Evolutionary conservation across 2,329 filamentous ascomycete species (phyloP).

Genomic region (Thelonectria discophora): DNA sequence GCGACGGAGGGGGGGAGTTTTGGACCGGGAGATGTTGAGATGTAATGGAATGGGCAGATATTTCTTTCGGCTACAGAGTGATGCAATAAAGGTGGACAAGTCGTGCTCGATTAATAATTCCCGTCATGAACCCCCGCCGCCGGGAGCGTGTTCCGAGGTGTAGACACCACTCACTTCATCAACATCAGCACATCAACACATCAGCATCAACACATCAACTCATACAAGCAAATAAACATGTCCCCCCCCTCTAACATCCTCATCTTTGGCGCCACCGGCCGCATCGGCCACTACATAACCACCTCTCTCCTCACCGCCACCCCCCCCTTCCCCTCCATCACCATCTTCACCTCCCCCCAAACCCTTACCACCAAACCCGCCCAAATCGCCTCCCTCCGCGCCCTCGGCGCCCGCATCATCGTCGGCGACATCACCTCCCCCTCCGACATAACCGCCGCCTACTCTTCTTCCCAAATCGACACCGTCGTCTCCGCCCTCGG

Average conservation of each 20-base stretch:
- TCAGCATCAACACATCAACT: background rate
- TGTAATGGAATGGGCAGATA: background rate
- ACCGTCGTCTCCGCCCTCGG: conserved; percentile 73
- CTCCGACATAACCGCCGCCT: conserved; percentile 64
- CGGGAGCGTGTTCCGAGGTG: no score
- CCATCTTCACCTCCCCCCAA: conserved; percentile 46
- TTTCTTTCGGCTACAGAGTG: background rate
- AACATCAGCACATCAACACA: background rate
- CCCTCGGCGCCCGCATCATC: conserved; percentile 37
- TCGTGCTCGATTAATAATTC: background rate
- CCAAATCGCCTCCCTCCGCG: conserved; percentile 33
- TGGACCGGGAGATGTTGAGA: background rate
- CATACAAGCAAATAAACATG: conserved; percentile 17
- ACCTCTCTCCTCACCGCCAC: conserved; percentile 48
- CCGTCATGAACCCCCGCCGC: no score
- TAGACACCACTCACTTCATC: background rate
- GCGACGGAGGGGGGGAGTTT: background rate
- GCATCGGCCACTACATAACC: conserved; percentile 54
- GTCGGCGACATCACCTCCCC: conserved; percentile 50
- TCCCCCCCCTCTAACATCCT: conserved; percentile 34
- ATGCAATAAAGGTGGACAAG: background rate
- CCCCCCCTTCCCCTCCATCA: conserved; percentile 46
- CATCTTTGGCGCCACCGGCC: conserved; percentile 53
- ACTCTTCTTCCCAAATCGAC: conserved; percentile 68
- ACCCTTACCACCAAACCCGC: conserved; percentile 33